phyloP scores from a whole-genome alignment of 2,329 filamentous ascomycete genomes.

The Aplosporella prunicola region DNA sequence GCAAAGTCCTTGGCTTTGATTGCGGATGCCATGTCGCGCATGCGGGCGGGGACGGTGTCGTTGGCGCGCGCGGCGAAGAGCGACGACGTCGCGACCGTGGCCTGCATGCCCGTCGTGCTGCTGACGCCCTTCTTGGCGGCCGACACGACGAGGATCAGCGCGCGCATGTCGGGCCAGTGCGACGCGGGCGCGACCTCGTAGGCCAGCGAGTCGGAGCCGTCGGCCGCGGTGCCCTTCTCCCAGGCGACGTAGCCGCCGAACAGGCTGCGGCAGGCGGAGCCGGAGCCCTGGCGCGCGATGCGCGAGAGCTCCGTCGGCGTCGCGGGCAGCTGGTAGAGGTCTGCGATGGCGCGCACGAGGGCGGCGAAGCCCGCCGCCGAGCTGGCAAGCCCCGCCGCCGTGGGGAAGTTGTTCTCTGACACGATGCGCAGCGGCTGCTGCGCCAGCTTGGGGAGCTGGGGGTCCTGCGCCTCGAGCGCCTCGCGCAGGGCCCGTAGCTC shows the following conservation, averaged over 20 bases:
- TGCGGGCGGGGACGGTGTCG: conserved; percentile 69
- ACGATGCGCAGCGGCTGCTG: conserved; percentile 71
- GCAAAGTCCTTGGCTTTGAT: conserved; percentile 72
- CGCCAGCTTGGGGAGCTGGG: conserved; percentile 74
- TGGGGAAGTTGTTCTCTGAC: conserved; percentile 98
- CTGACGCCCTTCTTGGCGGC: conserved; percentile 94
- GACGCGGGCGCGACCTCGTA: conserved; percentile 78
- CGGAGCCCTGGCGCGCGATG: conserved; percentile 87
- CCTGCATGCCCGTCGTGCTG: conserved; percentile 92
- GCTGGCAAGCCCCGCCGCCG: conserved; percentile 73
- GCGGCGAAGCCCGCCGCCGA: conserved; percentile 58
- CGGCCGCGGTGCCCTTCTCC: conserved; percentile 64
- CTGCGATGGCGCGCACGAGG: conserved; percentile 72
- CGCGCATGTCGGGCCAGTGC: conserved; percentile 94
- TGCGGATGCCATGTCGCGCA: conserved; percentile 77
- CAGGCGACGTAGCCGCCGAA: conserved; percentile 96
- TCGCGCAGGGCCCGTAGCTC: conserved; percentile 71
- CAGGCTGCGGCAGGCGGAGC: conserved; percentile 84
- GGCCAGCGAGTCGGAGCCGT: conserved; percentile 80
- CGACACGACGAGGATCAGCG: conserved; percentile 80
- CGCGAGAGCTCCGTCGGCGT: conserved; percentile 74
- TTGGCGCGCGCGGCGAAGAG: conserved; percentile 71
- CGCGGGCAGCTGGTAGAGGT: conserved; percentile 79
- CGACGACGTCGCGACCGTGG: conserved; percentile 83
- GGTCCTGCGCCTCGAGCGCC: conserved; percentile 61